Percentiles rank a stretch among this genome's conserved stretches.
These are phyloP conservation scores for Boletus speciosus DNA, from an alignment of 768 basidiomycete genomes.

Conservation along the genomic window DNA sequence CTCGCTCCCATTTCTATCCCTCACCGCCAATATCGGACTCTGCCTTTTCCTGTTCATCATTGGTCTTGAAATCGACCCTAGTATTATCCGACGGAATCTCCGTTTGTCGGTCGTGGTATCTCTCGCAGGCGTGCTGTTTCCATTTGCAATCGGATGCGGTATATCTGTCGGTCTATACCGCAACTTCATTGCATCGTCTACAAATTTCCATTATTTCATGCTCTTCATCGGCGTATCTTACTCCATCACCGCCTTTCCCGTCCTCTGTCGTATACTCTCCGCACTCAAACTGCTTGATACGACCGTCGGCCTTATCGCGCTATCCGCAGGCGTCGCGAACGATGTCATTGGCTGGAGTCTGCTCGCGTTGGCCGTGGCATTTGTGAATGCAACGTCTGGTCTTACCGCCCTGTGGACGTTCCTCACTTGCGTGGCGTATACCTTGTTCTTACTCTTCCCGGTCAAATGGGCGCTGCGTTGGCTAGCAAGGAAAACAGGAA, in stretches of 20 bases:
- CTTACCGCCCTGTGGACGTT: conserved; percentile 85
- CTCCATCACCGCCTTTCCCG: conserved; percentile 86
- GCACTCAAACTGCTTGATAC: conserved; percentile 91
- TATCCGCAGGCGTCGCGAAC: conserved; percentile 90
- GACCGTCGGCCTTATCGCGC: conserved; percentile 86
- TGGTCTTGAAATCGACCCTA: conserved; percentile 85
- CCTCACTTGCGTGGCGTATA: conserved; percentile 76
- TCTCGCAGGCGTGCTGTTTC: conserved; percentile 76
- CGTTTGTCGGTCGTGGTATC: conserved; percentile 66
- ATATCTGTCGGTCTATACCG: conserved; percentile 72
- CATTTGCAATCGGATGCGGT: conserved; percentile 84
- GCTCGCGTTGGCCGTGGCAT: conserved; percentile 85
- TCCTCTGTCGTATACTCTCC: conserved; percentile 84
- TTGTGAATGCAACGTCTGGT: conserved; percentile 84
- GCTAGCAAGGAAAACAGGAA: conserved; percentile 76
- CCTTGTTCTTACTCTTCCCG: conserved; percentile 70
- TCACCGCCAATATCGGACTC: conserved; percentile 86
- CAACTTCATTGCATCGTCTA: conserved; percentile 56
- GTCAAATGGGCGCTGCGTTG: conserved; percentile 58
- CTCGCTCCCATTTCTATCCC: conserved; percentile 73
- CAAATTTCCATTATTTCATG: conserved; percentile 84
- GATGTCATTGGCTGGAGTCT: conserved; percentile 88
- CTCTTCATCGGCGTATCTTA: conserved; percentile 91
- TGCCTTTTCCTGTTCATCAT: conserved; percentile 91
- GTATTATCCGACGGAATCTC: conserved; percentile 74